Evolutionary conservation across 768 basidiomycete genomes (phyloP).

Genomic region (Termitomyces eurrhizus): DNA sequence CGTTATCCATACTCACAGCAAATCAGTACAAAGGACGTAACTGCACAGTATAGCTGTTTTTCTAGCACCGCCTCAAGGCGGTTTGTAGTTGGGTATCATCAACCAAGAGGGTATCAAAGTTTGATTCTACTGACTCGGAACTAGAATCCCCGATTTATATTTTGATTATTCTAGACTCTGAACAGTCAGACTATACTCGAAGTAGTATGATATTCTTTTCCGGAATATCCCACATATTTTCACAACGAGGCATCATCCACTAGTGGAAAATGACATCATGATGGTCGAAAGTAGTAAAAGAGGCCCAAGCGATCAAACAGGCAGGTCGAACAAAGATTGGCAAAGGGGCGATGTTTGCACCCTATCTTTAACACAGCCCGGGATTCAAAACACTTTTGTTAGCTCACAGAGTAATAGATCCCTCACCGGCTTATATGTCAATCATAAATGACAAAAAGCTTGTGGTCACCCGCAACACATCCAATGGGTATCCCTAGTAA

Average conservation of each 20-base stretch:
- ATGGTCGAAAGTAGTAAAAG: neutral
- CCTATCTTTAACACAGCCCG: neutral
- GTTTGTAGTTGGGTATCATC: neutral
- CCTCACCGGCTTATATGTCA: neutral
- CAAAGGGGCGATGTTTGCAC: neutral
- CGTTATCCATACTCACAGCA: neutral
- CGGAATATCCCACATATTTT: neutral
- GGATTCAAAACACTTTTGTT: neutral
- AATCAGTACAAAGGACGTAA: too few relatives aligned
- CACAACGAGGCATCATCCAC: neutral
- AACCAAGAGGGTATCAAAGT: neutral
- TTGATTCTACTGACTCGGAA: neutral
- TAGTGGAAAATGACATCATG: neutral
- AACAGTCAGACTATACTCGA: neutral
- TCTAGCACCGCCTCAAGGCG: neutral
- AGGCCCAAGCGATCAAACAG: neutral
- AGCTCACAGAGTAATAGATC: neutral
- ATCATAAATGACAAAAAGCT: neutral
- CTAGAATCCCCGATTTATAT: neutral
- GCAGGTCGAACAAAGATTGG: neutral
- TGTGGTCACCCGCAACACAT: neutral
- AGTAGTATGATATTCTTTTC: neutral
- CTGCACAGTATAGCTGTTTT: neutral
- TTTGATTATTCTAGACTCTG: neutral
- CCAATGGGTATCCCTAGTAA: neutral